Evolutionary conservation across 208 protist genomes (phyloP), one percentile per base, ranked within the genome.

Genomic region (Strigomonas culicis): DNA sequence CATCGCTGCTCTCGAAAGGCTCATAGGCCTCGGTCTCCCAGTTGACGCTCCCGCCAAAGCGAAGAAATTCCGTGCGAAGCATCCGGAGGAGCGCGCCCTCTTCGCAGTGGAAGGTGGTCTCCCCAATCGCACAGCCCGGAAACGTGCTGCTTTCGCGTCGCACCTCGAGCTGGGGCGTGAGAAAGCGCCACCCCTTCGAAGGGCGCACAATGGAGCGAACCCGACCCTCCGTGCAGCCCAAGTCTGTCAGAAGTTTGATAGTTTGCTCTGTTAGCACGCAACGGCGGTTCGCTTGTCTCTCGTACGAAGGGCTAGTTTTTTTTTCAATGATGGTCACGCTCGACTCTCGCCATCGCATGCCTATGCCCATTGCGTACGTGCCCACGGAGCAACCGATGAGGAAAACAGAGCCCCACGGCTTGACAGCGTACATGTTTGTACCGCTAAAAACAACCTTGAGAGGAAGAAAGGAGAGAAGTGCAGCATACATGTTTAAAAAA

Each of bases 301-400:
- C 84, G 67, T 88, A 88, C 24, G 70, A 47, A 4, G 88, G 88
- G 32, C 70, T 68, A 11, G 17, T 22, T 6, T 57, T 71, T 51
- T 71, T 82, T 60, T 94, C 84, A 17, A 94, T 59, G 34, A 94
- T 72, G 11, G 66, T 81, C 21, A 88, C 84, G 52, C 77, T 84
- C 21, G 84, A 87, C 70, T 94, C 88, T 25, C 84, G 68, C 85
- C 88, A 94, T 8, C 84, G 84, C 88, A 94, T 94, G 36, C 88
- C 88, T 53, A 94, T 82, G 4, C 88, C 88, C 77, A 94, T 82
- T 11, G 84, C 74, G 68, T 90, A 92, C 17, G 74, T 78, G 24
- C 75, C 88, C 19, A 94, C 65, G 57, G 69, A 74, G 67, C 80
- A 66, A 25, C 88, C 88, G 11, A 94, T 72, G 22, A 91, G 76